These are phyloP conservation scores for Galeopsis tetrahit DNA, from an alignment of 257 asterid species.

Conservation along the genomic window DNA sequence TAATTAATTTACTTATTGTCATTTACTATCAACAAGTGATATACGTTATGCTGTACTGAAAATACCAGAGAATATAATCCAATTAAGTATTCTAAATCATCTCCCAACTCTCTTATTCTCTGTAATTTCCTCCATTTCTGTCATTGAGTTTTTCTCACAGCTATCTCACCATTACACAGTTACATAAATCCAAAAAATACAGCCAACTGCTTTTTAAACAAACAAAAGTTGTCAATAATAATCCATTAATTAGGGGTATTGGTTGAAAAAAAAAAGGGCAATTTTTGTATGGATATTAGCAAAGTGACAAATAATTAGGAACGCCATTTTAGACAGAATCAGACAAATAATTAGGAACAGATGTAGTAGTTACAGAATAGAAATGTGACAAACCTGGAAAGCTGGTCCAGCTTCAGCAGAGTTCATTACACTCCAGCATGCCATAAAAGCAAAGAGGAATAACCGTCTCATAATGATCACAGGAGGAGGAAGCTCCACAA, in stretches of 20 bases:
- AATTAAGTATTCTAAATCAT: background rate
- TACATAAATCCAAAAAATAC: background rate
- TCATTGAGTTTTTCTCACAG: background rate
- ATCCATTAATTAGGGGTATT: background rate
- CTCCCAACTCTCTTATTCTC: background rate
- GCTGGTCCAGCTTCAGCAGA: conserved; percentile 99
- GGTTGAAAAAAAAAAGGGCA: too few species aligned
- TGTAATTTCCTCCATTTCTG: background rate
- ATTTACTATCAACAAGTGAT: background rate
- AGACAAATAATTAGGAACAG: too few species aligned
- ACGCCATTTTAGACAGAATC: too few species aligned
- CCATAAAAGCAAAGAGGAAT: conserved; percentile 93
- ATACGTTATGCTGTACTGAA: background rate
- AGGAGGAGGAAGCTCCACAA: conserved; percentile 85
- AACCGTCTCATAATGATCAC: conserved; percentile 86
- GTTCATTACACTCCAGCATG: conserved; percentile 95
- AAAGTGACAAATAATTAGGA: too few species aligned
- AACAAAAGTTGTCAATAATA: background rate
- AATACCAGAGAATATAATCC: background rate
- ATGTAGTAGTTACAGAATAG: conserved; percentile 6
- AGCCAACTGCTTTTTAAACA: background rate
- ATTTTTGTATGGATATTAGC: too few species aligned
- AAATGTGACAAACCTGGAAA: conserved; percentile 70
- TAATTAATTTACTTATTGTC: background rate
- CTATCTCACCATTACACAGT: conserved; percentile 22